Base-by-base conservation (phyloP, 768 basidiomycete species). In the Pleurotus tuber-regium region DNA sequence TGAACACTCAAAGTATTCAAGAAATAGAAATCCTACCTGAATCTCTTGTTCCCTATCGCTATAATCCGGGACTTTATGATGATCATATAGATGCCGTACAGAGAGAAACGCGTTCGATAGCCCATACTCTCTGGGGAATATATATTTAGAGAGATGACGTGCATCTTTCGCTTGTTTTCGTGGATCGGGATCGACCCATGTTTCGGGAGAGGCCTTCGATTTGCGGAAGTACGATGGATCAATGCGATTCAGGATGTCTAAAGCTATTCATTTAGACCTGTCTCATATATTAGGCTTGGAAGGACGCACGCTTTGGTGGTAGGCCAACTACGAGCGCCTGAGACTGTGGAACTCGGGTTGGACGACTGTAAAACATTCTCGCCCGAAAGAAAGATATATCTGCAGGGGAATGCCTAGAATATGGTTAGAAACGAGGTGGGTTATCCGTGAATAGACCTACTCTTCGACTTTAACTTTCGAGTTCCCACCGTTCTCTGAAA, bases 71-170 rank as follows among this genome's bases (percentile, higher is more conserved):
- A 77, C 70, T 0, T 60, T 54, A 38, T 66, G 59, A 36, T 61
- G 66, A 28, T 58, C 54, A 56, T 7, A 35, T 30, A 5, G 51
- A 41, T 9, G 56, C 19, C 51, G 60, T 41, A 54, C 54, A 39
- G 60, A 50, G 10, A 46, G 31, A 54, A 93, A 94, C 2, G 84
- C 75, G 57, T 72, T 87, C 4, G 73, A 61, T 1, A 97, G 62
- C 0, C 79, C 78, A 59, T 85, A 92, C 58, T 93, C 89, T 33
- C 84, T 75, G 7, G 93, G 84, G 60, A 98, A 96, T 1, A 98
- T 71, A 59, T 92, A 87, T 68, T 93, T 94, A 28, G 87, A 76
- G 1, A 92, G 67, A 55, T 83, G 83, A 33, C 87, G 76, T 0
- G 79, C 77, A 31, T 80, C 65, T 31, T 74, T 73, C 38, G 70